Evolutionary conservation across 1,284 basidiomycete genomes (phyloP).

Genomic region (Moesziomyces globuligerus): DNA sequence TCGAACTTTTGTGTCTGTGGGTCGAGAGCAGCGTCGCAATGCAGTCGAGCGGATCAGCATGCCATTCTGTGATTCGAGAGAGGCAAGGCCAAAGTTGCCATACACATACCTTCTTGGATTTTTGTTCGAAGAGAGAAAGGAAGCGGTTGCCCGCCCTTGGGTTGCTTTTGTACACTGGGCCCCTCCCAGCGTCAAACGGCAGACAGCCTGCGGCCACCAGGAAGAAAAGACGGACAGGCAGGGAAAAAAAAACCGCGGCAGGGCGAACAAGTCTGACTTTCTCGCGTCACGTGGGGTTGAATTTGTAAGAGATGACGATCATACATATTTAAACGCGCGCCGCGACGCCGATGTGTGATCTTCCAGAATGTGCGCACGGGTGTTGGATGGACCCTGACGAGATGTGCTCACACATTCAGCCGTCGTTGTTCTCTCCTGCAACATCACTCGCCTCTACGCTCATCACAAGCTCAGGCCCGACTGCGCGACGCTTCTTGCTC

Average conservation of each 20-base stretch:
- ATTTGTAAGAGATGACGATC: conserved; percentile 10
- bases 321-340: neutral
- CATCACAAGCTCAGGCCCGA: no score
- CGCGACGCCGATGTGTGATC: conserved; percentile 18
- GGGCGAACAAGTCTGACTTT: neutral
- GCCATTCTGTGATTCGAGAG: neutral
- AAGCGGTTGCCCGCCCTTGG: conserved; percentile 7
- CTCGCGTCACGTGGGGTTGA: conserved; percentile 6
- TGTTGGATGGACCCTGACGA: conserved; percentile 16
- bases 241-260: conserved; percentile 4
- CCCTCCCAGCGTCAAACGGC: neutral
- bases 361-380: conserved; percentile 4
- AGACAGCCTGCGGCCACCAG: no score
- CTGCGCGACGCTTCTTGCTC: no score
- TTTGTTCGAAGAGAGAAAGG: conserved; percentile 52
- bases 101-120: conserved; percentile 51
- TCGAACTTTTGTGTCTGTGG: conserved; percentile 57
- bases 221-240: conserved; percentile 5
- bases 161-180: conserved; percentile 26
- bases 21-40: neutral
- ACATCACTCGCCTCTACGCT: conserved; percentile 14
- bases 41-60: conserved; percentile 6
- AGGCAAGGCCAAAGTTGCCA: conserved; percentile 1
- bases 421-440: conserved; percentile 1
- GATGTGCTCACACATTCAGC: neutral